These are phyloP conservation scores for Fagopyrum tataricum DNA, from an alignment of 148 eudicot genomes.

Conservation along the genomic window DNA sequence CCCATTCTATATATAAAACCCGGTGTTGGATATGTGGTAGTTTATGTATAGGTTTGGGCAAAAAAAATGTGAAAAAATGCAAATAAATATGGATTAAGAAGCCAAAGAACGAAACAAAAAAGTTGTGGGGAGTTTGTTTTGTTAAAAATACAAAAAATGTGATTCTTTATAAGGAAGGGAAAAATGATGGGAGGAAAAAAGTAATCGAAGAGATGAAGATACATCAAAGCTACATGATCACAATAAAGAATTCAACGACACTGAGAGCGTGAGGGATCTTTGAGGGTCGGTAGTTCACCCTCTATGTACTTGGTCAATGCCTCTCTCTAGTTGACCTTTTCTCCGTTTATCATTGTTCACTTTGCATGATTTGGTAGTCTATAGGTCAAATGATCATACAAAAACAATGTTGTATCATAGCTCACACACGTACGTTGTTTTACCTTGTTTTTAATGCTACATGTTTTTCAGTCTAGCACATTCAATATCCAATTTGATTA, in stretches of 20 bases:
- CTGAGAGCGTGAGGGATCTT: slow-evolving; percentile 70
- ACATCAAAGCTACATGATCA: slow-evolving; percentile 67
- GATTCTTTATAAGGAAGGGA: slow-evolving; percentile 14
- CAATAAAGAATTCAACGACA: slow-evolving; percentile 93
- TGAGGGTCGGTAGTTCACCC: slow-evolving; percentile 85
- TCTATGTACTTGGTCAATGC: slow-evolving; percentile 67
- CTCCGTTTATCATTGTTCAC: not conserved
- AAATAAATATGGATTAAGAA: slow-evolving; percentile 10
- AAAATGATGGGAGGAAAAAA: not conserved
- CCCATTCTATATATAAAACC: slow-evolving; percentile 41
- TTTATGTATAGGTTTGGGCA: not conserved
- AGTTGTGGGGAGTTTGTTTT: not conserved
- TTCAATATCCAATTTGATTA: too few relatives aligned
- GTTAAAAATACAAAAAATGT: not conserved
- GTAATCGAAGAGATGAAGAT: slow-evolving; percentile 9
- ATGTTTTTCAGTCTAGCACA: too few relatives aligned
- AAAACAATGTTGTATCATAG: too few relatives aligned
- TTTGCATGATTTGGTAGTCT: too few relatives aligned
- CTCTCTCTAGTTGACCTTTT: slow-evolving; percentile 19
- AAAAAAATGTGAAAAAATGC: not conserved
- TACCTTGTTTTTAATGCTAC: too few relatives aligned
- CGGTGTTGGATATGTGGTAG: not conserved
- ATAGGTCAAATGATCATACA: too few relatives aligned
- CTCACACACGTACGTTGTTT: too few relatives aligned
- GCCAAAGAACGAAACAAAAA: not conserved